Conservation (phyloP, 2,329 filamentous ascomycete species). For the Venturia asperata region DNA sequence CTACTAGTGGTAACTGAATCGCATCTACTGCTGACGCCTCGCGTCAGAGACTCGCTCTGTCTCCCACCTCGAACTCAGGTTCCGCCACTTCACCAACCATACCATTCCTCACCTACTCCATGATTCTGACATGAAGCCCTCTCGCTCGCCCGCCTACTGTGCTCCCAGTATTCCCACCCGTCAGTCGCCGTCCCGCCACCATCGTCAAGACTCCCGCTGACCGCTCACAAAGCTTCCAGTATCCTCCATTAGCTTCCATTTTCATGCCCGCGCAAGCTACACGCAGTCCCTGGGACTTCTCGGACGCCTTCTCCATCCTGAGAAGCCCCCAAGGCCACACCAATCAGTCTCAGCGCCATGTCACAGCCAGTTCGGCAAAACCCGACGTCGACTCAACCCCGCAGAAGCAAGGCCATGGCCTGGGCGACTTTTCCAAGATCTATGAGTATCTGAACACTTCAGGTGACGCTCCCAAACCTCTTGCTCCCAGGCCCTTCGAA, state of each 20-base stretch:
- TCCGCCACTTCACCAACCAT: not conserved
- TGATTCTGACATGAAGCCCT: constrained; percentile 3
- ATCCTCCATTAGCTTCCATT: not conserved
- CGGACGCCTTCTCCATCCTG: constrained; percentile 39
- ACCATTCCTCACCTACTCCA: not conserved
- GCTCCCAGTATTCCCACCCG: not conserved
- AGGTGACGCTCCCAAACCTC: constrained; percentile 16
- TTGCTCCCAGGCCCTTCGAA: constrained; percentile 19
- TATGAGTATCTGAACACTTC: constrained; percentile 38
- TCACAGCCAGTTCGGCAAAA: not conserved
- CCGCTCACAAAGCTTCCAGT: not conserved
- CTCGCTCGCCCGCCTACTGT: not conserved
- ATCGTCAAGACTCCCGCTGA: not conserved
- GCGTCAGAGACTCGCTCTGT: not conserved
- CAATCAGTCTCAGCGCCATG: not conserved
- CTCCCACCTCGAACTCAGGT: not conserved
- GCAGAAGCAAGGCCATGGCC: constrained; percentile 15
- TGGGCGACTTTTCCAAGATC: constrained; percentile 43
- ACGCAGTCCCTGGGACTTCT: constrained; percentile 41
- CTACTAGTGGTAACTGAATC: too few relatives aligned
- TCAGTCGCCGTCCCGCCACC: not conserved
- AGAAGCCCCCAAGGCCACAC: constrained; percentile 25
- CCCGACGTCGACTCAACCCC: not conserved
- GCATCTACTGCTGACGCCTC: not conserved
- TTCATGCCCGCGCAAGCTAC: constrained; percentile 30